Evolutionary conservation across 164 flowering plant genomes (phyloP).

Genomic region (Piper longum): DNA sequence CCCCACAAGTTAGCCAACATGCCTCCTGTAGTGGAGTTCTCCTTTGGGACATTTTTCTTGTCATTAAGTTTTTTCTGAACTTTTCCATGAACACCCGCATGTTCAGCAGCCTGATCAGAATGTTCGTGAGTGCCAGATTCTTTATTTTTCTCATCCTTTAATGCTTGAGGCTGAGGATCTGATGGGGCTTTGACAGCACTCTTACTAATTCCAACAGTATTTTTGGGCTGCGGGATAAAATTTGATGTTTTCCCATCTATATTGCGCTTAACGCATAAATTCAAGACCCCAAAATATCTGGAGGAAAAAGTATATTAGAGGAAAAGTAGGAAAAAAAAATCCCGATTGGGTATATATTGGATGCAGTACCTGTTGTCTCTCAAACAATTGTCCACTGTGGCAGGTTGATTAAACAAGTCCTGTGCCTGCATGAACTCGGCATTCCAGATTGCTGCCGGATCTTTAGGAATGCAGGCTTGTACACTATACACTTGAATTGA

Average conservation of each 20-base stretch:
- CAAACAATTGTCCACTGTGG: conserved; percentile 56
- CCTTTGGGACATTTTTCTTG: neutral
- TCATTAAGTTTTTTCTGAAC: neutral
- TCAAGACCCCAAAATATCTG: conserved; percentile 74
- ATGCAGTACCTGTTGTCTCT: conserved; percentile 68
- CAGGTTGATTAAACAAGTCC: conserved; percentile 26
- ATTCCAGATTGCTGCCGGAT: conserved; percentile 50
- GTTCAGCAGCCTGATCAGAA: neutral
- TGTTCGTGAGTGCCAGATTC: neutral
- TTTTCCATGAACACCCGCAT: neutral
- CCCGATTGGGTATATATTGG: neutral
- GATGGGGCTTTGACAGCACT: neutral
- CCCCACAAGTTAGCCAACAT: neutral
- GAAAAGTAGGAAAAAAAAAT: neutral
- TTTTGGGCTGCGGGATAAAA: neutral
- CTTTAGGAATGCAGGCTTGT: conserved; percentile 76
- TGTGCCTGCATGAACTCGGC: conserved; percentile 22
- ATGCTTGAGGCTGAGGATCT: neutral
- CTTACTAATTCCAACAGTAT: neutral
- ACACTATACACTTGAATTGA: conserved; percentile 90
- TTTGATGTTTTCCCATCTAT: neutral
- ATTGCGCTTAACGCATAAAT: conserved; percentile 52
- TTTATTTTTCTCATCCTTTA: neutral
- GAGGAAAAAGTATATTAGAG: conserved; percentile 4
- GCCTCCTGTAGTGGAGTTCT: neutral